phyloP scores from a whole-genome alignment of 306 rosid species.

The Abrus precatorius region DNA sequence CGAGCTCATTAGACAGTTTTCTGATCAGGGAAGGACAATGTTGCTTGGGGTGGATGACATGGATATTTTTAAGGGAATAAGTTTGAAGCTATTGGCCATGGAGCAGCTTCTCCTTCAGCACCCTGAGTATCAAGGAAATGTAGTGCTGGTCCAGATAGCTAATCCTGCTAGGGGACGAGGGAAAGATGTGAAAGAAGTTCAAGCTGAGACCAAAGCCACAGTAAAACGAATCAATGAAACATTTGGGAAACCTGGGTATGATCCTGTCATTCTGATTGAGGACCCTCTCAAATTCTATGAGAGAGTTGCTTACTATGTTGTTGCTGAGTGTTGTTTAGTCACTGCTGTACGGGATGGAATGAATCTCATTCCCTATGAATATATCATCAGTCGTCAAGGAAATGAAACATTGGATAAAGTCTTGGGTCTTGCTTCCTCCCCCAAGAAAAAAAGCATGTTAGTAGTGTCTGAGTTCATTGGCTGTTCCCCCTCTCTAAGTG shows the following conservation, averaged over 20 bases:
- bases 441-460: slow-evolving; percentile 77
- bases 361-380: slow-evolving; percentile 90
- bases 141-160: slow-evolving; percentile 86
- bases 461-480: slow-evolving; percentile 93
- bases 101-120: slow-evolving; percentile 83
- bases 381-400: slow-evolving; percentile 78
- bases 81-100: slow-evolving; percentile 87
- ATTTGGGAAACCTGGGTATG: slow-evolving; percentile 76
- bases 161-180: slow-evolving; percentile 90
- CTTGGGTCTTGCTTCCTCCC: slow-evolving; percentile 56
- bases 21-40: slow-evolving; percentile 56
- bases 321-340: slow-evolving; percentile 88
- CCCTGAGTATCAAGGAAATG: slow-evolving; percentile 70
- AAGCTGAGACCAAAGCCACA: slow-evolving; percentile 66
- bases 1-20: slow-evolving; percentile 47
- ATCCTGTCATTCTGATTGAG: slow-evolving; percentile 77
- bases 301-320: slow-evolving; percentile 79
- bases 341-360: slow-evolving; percentile 93
- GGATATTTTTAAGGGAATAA: slow-evolving; percentile 90
- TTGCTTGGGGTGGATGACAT: slow-evolving; percentile 89
- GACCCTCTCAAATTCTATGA: slow-evolving; percentile 77
- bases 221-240: slow-evolving; percentile 72
- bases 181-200: slow-evolving; percentile 79
- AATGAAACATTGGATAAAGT: slow-evolving; percentile 67
- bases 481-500: slow-evolving; percentile 90